Conservation (phyloP, 306 rosid genomes). For the Glycyrrhiza uralensis region DNA sequence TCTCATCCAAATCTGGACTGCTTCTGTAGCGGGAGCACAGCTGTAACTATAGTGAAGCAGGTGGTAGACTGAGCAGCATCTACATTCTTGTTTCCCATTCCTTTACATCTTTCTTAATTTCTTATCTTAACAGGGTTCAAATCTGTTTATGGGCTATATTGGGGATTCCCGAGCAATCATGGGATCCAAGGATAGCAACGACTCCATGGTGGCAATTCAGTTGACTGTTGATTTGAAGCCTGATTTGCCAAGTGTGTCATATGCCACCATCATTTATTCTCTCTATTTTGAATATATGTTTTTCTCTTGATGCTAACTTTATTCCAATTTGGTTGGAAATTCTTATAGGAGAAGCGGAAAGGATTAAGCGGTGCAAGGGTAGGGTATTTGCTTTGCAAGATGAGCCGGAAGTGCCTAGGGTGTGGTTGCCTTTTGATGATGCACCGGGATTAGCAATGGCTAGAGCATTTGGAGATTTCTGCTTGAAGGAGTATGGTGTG, state of each 20-base stretch:
- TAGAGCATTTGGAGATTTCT: conserved; percentile 96
- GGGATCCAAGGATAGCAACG: conserved; percentile 77
- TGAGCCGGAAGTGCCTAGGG: conserved; percentile 95
- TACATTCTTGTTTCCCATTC: conserved; percentile 5
- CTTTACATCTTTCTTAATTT: conserved; percentile 26
- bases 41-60: conserved; percentile 92
- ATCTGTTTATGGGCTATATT: conserved; percentile 86
- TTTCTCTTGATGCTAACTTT: conserved; percentile 12
- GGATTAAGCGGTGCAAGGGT: conserved; percentile 93
- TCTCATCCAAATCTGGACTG: conserved; percentile 94
- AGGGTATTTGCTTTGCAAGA: conserved; percentile 97
- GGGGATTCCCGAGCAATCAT: conserved; percentile 98
- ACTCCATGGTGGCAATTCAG: conserved; percentile 78
- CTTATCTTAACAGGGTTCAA: conserved; percentile 60
- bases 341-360: conserved; percentile 87
- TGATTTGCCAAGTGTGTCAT: conserved; percentile 83
- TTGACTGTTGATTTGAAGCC: conserved; percentile 96
- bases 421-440: conserved; percentile 97
- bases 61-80: conserved; percentile 34
- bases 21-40: conserved; percentile 98
- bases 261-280: conserved; percentile 5
- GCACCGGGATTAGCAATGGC: conserved; percentile 99
- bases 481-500: conserved; percentile 98
- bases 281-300: neutral
- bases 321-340: conserved; percentile 6